Evolutionary conservation across 2,329 filamentous ascomycete genomes (phyloP), one percentile per base, ranked within the genome.

Genomic region (Gnomoniopsis smithogilvyi): DNA sequence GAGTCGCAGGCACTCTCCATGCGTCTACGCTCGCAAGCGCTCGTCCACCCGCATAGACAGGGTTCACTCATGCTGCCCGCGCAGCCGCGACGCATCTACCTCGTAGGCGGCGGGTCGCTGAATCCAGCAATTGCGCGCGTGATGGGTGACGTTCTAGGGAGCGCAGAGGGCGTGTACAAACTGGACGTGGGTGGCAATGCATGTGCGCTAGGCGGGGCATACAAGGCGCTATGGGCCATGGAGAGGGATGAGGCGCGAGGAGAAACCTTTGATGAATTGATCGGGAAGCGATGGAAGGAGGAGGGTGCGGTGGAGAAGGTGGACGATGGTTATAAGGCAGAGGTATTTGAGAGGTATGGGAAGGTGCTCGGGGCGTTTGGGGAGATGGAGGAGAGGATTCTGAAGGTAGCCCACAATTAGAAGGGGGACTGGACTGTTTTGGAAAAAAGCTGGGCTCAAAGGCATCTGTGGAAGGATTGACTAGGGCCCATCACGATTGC

Each of bases 1-100:
- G 95, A 99, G 78, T 95, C 90, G n/a, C 95, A 99, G 73, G 87
- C 96, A 52, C 85, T 99, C 10, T 96, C 91, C 7, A 88, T 97
- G 72, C 90, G 94, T 2, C 85, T 98, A 26, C 91, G 95, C 46
- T 92, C 91, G 17, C 86, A 87, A 59, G 86, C 83, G 34, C 86
- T 97, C 8, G 91, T 96, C 3, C 76, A 81, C 65, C 74, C 74
- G 66, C 81, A 84, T 3, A 76, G 68, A 47, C 65, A 67, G 34
- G 17, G 36, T 12, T 41, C 36, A 34, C 19, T 49, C 17, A 70
- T 71, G 0, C 78, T 96, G 0, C 94, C 93, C 1, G 81, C 92
- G 0, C 94, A 98, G 72, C 93, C 94, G 3, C 85, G 92, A 54
- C 83, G 94, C 24, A 88, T 98, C 67, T 98, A 97, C 78, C 88